Percentiles rank a stretch among this genome's conserved stretches.
These are phyloP conservation scores for Chaetomium olivaceum DNA, from an alignment of 2,329 filamentous ascomycete genomes.

Conservation along the genomic window DNA sequence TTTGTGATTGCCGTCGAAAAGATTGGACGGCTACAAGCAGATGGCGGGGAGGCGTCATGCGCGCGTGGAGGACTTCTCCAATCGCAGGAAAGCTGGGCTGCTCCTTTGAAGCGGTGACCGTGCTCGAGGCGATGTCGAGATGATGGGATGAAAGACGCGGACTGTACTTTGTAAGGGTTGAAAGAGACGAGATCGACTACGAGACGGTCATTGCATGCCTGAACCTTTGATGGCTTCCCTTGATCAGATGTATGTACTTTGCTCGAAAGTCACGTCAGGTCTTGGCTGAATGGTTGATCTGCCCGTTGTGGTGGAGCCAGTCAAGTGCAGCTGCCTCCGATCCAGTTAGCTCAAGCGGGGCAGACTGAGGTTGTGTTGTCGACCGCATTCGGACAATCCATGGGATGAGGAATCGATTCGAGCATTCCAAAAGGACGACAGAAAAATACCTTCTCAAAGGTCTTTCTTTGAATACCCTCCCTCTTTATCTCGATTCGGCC, in stretches of 20 bases:
- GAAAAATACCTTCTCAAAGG: background rate
- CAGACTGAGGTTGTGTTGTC: background rate
- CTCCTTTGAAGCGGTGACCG: background rate
- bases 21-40: constrained; percentile 20
- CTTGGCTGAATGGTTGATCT: background rate
- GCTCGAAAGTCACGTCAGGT: background rate
- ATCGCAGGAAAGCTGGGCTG: background rate
- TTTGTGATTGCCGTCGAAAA: constrained; percentile 3
- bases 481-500: too few species aligned
- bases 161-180: background rate
- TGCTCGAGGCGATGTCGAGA: background rate
- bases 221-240: background rate
- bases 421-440: background rate
- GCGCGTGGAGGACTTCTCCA: constrained; percentile 8
- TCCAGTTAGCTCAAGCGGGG: background rate
- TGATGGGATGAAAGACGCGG: background rate
- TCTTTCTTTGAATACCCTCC: background rate
- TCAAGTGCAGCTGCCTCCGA: background rate
- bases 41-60: constrained; percentile 16
- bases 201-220: background rate
- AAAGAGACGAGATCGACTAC: background rate
- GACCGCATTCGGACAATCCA: background rate
- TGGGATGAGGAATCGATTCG: background rate
- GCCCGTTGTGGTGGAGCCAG: background rate
- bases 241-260: background rate